phyloP scores from a whole-genome alignment of 768 basidiomycete species.

The Serendipita indica region DNA sequence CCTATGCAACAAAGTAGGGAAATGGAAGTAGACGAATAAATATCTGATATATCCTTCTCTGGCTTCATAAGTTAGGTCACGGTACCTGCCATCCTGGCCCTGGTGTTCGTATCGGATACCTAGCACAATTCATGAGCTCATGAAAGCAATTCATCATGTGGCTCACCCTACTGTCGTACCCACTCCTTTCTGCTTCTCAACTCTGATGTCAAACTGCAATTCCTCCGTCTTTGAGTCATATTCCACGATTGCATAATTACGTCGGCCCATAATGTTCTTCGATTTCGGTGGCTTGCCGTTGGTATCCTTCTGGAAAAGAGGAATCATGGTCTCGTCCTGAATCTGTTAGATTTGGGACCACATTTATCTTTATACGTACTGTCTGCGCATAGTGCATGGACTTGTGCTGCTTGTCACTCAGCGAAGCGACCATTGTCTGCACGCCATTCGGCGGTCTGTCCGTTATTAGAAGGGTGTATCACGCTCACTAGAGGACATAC shows the following conservation, averaged over 20 bases:
- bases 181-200: conserved; percentile 70
- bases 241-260: conserved; percentile 72
- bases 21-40: conserved; percentile 4
- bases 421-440: conserved; percentile 61
- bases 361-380: conserved; percentile 42
- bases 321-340: conserved; percentile 24
- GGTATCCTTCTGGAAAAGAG: conserved; percentile 62
- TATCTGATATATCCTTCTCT: not conserved
- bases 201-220: conserved; percentile 65
- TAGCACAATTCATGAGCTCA: conserved; percentile 16
- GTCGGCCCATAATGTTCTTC: conserved; percentile 69
- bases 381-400: conserved; percentile 72
- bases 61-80: not conserved
- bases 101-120: conserved; percentile 32
- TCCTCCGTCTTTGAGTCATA: conserved; percentile 46
- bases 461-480: not conserved
- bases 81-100: conserved; percentile 26
- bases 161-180: conserved; percentile 71
- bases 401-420: conserved; percentile 62
- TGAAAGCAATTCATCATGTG: not conserved
- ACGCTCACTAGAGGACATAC: conserved; percentile 28
- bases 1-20: not conserved
- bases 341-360: not conserved
- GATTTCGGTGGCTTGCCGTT: conserved; percentile 62
- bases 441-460: conserved; percentile 50